Base-by-base conservation (phyloP, 345 rosid species). In the Syzygium jambos region DNA sequence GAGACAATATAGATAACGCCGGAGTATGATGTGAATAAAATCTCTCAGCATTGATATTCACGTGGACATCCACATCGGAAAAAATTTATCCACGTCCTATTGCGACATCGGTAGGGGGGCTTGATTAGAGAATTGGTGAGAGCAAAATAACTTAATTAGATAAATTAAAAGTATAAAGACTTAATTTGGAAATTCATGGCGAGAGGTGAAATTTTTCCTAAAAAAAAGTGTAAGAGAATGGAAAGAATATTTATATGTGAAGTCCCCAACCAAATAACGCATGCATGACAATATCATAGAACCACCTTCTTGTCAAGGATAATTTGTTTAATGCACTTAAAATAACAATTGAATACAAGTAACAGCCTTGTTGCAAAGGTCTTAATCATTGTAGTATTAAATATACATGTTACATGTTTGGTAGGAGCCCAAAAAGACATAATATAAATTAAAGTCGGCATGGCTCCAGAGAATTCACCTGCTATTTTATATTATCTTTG, bases 21-120 rank as follows among this genome's bases (percentile, higher is more conserved):
- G 3, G 6, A 68, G 4, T 8, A 68, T 68, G 11, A 30, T 30
- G 17, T 30, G 3, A 11, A 16, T 68, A 30, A 68, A 34, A 73
- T 73, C 46, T 73, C 6, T 1, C 57, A 54, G 21, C 57, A 54
- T 7, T 7, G 21, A 21, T 2, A 7, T 9, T 8, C 80, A 73
- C 3, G 0, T 0, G 4, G 21, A 73, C 13, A 10, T 34, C 49
- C 41, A 27, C 7, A 5, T 59, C 11, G 3, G 7, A 14, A 59
- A 57, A 59, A 59, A 11, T 11, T 11, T 51, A 51, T 51, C 52
- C 52, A 11, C 3, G 52, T 51, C 13, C 46, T 43, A 43, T 43
- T 6, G 46, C 46, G 46, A 43, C 46, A 1, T 43, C 1, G 46
- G 6, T 0, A 1, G 3, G 5, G 1, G 46, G 46, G 19, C 13